Percentiles rank a stretch among this genome's conserved stretches.
Evolutionary conservation across 176 grass and related monocot genomes (phyloP).

Genomic region (Eremochloa ophiuroides): DNA sequence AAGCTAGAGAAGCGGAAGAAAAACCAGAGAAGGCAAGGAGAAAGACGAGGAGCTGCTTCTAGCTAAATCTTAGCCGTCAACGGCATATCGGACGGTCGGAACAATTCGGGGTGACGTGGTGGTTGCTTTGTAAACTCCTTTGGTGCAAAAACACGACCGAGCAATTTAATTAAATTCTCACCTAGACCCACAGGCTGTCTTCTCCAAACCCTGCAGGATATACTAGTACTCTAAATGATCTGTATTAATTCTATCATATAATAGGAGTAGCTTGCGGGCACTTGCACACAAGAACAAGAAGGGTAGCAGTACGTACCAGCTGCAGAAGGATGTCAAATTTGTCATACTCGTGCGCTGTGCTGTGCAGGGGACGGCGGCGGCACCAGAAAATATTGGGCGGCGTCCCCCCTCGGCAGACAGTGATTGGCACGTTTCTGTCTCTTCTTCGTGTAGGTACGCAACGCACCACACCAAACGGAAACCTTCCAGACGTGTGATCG

Average conservation of each 20-base stretch:
- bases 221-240: not conserved
- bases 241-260: not conserved
- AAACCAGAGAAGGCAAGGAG: too few species aligned
- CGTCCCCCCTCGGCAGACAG: not conserved
- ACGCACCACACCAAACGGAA: slow-evolving; percentile 13
- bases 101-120: too few species aligned
- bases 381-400: slow-evolving; percentile 25
- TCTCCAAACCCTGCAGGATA: slow-evolving; percentile 13
- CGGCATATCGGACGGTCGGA: too few species aligned
- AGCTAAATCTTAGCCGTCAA: too few species aligned
- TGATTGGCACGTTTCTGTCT: slow-evolving; percentile 27
- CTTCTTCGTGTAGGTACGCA: slow-evolving; percentile 26
- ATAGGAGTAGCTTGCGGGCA: not conserved
- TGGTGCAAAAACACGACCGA: not conserved
- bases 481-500: not conserved
- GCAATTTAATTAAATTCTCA: not conserved
- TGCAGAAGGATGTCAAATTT: slow-evolving; percentile 21
- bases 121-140: too few species aligned
- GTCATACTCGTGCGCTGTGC: slow-evolving; percentile 12
- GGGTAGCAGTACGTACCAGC: not conserved
- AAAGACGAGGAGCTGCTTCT: too few species aligned
- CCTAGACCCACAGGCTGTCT: slow-evolving; percentile 16
- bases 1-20: too few species aligned
- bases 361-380: not conserved
- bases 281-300: not conserved